Evolutionary conservation across 305 asterid species (phyloP), one percentile per base, ranked within the genome.

Genomic region (Fraxinus greggii): DNA sequence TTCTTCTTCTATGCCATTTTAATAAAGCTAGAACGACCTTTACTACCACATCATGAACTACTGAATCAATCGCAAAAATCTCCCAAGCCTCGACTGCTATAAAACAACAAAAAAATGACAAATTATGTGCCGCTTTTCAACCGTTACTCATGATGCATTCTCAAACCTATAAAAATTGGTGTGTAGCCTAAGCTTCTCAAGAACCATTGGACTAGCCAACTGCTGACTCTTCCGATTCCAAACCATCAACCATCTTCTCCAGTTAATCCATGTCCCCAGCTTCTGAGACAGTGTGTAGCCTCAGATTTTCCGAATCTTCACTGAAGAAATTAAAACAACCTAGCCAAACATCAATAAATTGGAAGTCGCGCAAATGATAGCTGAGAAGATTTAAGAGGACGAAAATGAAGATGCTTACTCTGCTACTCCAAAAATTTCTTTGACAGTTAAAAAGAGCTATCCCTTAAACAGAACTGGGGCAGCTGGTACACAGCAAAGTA

Each of bases 261-360:
- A 94, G 88, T 7, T 97, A 90, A 67, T 85, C 94, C 87, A 96
- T 17, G 82, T 89, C 93, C 78, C 95, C 98, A 12, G 87, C 90
- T 86, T 94, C 98, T 70, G 99, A 88, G 81, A 88, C 82, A 9
- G 97, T 88, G 81, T 92, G 97, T 80, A 90, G 85, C 83, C 99
- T 90, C 61, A 94, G 94, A 88, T 92, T 92, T 88, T 92, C 98
- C 1, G 98, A 97, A 88, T 94, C 99, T 88, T 93, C 98, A 81
- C 99, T 94, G 95, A 21, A 80, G 78, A 32, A 32, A 32, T 76
- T 61, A 38, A 48, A 65, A 72, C 0, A 36, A 72, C 78, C 54
- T 72, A 35, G 38, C 12, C 7, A 32, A 70, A 29, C 45, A 38
- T 73, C 75, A 65, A 9, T 54, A 80, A 81, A 75, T 82, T 56